Conservation (phyloP, 73 alveolate genomes). For the Paramecium tetraurelia region DNA sequence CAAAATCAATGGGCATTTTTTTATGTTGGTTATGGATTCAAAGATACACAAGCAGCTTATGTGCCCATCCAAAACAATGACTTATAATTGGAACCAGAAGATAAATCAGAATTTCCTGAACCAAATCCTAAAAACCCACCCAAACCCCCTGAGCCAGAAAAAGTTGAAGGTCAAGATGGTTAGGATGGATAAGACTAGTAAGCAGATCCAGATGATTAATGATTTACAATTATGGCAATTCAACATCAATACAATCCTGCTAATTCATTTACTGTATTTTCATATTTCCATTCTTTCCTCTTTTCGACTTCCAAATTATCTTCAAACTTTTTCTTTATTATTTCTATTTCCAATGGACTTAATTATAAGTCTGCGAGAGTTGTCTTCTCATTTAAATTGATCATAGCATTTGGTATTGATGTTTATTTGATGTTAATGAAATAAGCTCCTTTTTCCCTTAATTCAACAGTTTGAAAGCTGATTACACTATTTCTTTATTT, state of each 20-base stretch:
- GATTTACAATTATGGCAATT: not conserved
- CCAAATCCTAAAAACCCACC: constrained; percentile 69
- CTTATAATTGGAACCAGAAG: constrained; percentile 74
- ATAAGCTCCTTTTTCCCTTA: not conserved
- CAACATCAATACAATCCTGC: constrained; percentile 1
- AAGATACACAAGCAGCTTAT: constrained; percentile 67
- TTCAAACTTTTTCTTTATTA: not conserved
- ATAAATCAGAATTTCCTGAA: constrained; percentile 80
- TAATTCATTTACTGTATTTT: not conserved
- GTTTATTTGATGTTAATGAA: not conserved
- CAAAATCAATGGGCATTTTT: constrained; percentile 74
- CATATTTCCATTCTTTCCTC: not conserved
- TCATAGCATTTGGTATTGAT: not conserved
- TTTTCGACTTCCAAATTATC: not conserved
- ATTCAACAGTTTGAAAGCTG: not conserved
- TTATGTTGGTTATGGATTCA: constrained; percentile 85
- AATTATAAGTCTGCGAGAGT: not conserved
- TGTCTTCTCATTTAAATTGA: not conserved
- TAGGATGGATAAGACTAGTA: not conserved
- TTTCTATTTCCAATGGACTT: not conserved
- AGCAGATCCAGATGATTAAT: constrained; percentile 29
- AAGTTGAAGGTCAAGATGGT: not conserved
- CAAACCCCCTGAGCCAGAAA: constrained; percentile 61
- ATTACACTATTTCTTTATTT: not conserved
- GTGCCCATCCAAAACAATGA: constrained; percentile 74